Conservation (phyloP, 2,329 filamentous ascomycete species). For the Trichoderma lentiforme region DNA sequence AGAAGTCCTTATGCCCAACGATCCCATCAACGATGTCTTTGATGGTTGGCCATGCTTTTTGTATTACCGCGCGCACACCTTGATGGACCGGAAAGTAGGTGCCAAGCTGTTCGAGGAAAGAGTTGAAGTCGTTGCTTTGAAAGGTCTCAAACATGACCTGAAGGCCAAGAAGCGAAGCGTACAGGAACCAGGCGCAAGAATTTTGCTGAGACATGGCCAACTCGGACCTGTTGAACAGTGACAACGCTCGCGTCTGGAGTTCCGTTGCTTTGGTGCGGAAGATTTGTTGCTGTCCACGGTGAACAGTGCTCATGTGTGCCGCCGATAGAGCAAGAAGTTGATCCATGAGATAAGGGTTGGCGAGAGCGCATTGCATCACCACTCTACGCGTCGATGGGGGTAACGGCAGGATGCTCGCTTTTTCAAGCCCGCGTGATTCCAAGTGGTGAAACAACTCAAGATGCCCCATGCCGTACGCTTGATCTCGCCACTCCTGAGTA, state of each 20-base stretch:
- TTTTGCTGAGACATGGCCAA: constrained; percentile 22
- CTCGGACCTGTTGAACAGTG: constrained; percentile 28
- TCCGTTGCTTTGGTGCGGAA: constrained; percentile 35
- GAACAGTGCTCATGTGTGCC: constrained; percentile 33
- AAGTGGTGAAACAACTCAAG: constrained; percentile 27
- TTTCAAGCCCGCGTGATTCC: background rate
- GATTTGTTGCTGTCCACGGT: background rate
- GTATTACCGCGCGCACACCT: constrained; percentile 34
- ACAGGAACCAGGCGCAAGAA: constrained; percentile 34
- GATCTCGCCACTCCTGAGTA: constrained; percentile 5
- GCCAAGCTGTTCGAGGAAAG: constrained; percentile 30
- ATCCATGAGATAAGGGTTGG: constrained; percentile 33
- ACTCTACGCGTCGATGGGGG: background rate
- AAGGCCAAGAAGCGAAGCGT: constrained; percentile 36
- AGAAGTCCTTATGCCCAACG: background rate
- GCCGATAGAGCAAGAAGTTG: constrained; percentile 38
- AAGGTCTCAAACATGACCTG: constrained; percentile 43
- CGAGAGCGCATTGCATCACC: constrained; percentile 22
- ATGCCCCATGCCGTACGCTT: constrained; percentile 28
- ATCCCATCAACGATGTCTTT: background rate
- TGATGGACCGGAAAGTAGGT: constrained; percentile 34
- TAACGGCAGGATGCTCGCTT: background rate
- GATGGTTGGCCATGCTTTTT: constrained; percentile 25
- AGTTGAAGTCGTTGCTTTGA: constrained; percentile 29
- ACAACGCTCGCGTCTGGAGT: constrained; percentile 35